phyloP scores from a whole-genome alignment of 306 rosid genomes.

The Castanea sativa region DNA sequence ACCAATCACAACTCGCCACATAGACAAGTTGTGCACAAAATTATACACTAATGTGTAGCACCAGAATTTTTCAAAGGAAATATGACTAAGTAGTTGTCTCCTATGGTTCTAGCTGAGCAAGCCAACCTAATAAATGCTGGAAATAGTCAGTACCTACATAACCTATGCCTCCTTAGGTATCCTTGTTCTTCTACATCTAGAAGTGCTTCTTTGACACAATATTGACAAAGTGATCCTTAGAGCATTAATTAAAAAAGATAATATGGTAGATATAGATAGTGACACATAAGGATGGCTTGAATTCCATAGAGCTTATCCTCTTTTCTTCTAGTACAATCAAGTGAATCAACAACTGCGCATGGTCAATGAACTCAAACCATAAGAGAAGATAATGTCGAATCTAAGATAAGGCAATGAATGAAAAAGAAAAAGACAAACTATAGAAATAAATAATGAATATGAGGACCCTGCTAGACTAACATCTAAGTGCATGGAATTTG shows the following conservation, averaged over 20 bases:
- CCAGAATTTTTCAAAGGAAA: neutral
- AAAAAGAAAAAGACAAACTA: neutral
- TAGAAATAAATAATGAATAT: neutral
- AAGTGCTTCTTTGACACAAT: constrained; percentile 10
- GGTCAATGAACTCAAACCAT: constrained; percentile 31
- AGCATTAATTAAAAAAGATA: neutral
- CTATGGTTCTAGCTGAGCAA: neutral
- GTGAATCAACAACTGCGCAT: neutral
- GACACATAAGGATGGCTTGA: constrained; percentile 14
- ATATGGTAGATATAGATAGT: neutral
- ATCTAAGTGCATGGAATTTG: constrained; percentile 14
- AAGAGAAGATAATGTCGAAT: constrained; percentile 48
- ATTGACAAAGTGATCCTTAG: neutral
- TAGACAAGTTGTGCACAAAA: too few relatives aligned
- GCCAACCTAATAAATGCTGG: constrained; percentile 13
- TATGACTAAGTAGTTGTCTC: neutral
- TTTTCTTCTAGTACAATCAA: constrained; percentile 7
- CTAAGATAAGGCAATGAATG: constrained; percentile 30
- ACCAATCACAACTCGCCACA: too few relatives aligned
- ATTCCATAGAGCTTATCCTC: constrained; percentile 31
- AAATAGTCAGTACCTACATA: neutral
- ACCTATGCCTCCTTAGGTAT: neutral
- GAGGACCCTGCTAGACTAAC: neutral
- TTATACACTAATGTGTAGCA: too few relatives aligned
- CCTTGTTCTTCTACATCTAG: neutral